Conservation (phyloP, 1,284 basidiomycete genomes). For the Irpex sp. region DNA sequence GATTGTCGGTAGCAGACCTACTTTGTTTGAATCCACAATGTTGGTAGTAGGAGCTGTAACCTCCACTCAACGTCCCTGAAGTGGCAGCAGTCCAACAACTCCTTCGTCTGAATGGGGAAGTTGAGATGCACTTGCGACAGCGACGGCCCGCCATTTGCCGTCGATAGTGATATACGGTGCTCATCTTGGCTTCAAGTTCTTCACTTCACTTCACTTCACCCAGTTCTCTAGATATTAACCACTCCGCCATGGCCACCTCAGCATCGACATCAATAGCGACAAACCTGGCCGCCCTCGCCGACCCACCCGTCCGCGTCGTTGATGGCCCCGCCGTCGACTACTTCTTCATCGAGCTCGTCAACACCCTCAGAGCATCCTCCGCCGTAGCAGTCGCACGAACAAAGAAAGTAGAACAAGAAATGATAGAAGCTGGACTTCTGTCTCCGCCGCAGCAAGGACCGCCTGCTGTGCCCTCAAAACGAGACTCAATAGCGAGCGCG, state of each 20-base stretch:
- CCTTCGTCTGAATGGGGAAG: no score
- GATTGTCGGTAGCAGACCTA: no score
- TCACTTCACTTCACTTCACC: not conserved
- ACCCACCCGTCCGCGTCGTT: constrained; percentile 56
- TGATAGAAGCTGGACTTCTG: constrained; percentile 70
- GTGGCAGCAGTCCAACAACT: no score
- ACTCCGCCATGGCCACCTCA: constrained; percentile 7
- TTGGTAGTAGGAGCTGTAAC: no score
- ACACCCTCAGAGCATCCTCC: constrained; percentile 68
- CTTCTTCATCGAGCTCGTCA: constrained; percentile 79
- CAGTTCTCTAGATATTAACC: not conserved
- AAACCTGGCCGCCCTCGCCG: constrained; percentile 50
- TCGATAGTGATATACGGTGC: not conserved
- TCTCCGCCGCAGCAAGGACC: constrained; percentile 39
- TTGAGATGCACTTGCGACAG: not conserved
- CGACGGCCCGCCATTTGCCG: not conserved
- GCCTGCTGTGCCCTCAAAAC: constrained; percentile 33
- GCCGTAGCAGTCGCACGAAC: constrained; percentile 62
- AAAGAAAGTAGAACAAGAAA: constrained; percentile 67
- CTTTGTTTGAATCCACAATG: no score
- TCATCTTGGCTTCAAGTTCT: not conserved
- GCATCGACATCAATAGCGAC: constrained; percentile 32
- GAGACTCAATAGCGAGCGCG: constrained; percentile 52
- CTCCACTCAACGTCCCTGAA: no score
- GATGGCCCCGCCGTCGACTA: constrained; percentile 82